These are phyloP conservation scores for Leucoagaricus sp. DNA, from an alignment of 1,284 basidiomycete genomes.

Conservation along the genomic window DNA sequence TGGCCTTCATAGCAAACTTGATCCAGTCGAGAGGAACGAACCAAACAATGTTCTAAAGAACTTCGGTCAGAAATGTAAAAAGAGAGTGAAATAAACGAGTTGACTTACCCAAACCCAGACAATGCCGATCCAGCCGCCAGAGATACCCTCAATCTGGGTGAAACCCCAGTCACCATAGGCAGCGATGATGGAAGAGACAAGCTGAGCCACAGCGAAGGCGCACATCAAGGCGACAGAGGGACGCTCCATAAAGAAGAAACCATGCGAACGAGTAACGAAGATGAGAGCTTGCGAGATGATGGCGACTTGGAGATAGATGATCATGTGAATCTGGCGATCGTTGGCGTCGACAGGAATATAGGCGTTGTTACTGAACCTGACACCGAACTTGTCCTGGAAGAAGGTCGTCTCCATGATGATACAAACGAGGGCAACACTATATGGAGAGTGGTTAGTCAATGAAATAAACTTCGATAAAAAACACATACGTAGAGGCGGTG, in stretches of 20 bases:
- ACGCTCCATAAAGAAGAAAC: conserved; percentile 98
- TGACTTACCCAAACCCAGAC: conserved; percentile 89
- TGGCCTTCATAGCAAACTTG: conserved; percentile 96
- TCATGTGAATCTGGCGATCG: conserved; percentile 77
- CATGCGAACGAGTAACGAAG: conserved; percentile 95
- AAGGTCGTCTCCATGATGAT: conserved; percentile 88
- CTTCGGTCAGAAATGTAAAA: conserved; percentile 13
- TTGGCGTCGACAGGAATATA: conserved; percentile 47
- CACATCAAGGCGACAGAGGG: conserved; percentile 87
- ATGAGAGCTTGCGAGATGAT: conserved; percentile 98
- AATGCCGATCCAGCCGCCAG: conserved; percentile 95
- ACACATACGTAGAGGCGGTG: conserved; percentile 81
- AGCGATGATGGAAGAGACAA: conserved; percentile 94
- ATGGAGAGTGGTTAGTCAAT: conserved; percentile 18
- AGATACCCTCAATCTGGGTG: conserved; percentile 75
- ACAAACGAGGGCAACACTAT: conserved; percentile 76
- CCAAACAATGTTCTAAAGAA: conserved; percentile 83
- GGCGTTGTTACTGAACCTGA: conserved; percentile 54
- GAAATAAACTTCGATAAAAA: conserved; percentile 11
- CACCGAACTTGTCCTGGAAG: conserved; percentile 89
- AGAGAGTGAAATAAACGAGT: not conserved
- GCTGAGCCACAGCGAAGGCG: conserved; percentile 92
- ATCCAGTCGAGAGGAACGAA: conserved; percentile 93
- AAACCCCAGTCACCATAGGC: conserved; percentile 93
- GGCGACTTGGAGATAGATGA: conserved; percentile 90